Percentiles rank a stretch among this genome's conserved stretches.
Evolutionary conservation across 2,329 filamentous ascomycete genomes (phyloP).

Genomic region (Clonostachys sp.): DNA sequence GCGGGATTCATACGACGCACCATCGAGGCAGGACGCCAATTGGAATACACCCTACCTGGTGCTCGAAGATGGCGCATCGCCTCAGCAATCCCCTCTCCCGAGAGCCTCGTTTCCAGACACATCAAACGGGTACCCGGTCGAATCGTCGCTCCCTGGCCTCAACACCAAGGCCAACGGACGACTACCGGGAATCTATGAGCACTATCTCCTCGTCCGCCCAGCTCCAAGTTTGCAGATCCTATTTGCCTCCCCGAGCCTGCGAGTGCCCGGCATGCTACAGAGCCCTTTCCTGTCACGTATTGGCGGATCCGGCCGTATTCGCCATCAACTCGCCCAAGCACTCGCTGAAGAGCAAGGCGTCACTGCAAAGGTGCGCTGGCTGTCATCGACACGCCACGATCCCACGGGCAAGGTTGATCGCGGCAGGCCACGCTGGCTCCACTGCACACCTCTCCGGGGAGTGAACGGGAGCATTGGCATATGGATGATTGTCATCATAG

Average conservation of each 20-base stretch:
- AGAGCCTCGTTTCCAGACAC: not conserved
- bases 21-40: constrained; percentile 22
- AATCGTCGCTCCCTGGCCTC: not conserved
- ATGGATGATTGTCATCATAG: constrained; percentile 74
- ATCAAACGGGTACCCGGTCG: not conserved
- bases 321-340: constrained; percentile 48
- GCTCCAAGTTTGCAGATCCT: constrained; percentile 62
- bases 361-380: constrained; percentile 71
- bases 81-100: not conserved
- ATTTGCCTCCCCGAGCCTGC: constrained; percentile 64
- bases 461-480: constrained; percentile 65
- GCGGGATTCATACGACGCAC: constrained; percentile 16
- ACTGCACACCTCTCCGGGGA: constrained; percentile 69
- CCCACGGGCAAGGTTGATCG: constrained; percentile 1
- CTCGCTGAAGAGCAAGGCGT: constrained; percentile 65
- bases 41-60: constrained; percentile 35
- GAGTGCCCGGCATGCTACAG: constrained; percentile 63
- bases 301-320: constrained; percentile 40
- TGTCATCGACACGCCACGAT: constrained; percentile 34
- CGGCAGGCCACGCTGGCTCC: constrained; percentile 68
- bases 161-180: constrained; percentile 11
- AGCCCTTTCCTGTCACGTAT: constrained; percentile 50
- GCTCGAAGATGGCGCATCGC: constrained; percentile 26
- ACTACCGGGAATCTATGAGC: constrained; percentile 31
- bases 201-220: constrained; percentile 63